Evolutionary conservation across 179 eudicot genomes (phyloP), one percentile per base, ranked within the genome.

Genomic region (Corrigiola litoralis): DNA sequence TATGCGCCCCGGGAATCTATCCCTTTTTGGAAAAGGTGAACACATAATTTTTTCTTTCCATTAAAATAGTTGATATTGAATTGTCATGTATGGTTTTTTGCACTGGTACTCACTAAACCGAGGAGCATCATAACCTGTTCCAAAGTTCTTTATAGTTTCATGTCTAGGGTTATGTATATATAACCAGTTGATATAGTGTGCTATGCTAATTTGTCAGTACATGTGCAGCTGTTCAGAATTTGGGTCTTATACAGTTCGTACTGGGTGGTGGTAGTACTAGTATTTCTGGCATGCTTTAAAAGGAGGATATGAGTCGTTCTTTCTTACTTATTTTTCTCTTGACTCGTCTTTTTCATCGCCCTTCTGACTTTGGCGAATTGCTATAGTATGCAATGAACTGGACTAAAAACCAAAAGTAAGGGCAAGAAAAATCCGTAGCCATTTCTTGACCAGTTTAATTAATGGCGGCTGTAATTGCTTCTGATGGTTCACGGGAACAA

Each of bases 1-100:
- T 94, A 90, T 71, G 82, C 75, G 25, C 85, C 87, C 63, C 97
- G 99, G 25, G 87, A 86, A 71, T 72, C 71, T 21, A 80, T 94
- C 62, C 54, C 97, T 34, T 90, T 94, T 61, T 94, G 72, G 87
- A 64, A 41, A 66, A 87, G 99, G 99, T 94, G 69, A 57, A n/a
- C n/a, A n/a, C n/a, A 77, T 60, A 17, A 44, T 31, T 23, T 62
- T 63, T 60, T 36, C 29, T 61, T 53, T 53, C 27, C 8, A 44
- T 11, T 45, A 12, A 56, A 25, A 2, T n/a, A 13, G 42, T 25
- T 16, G 42, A 41, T 9, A 21, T 61, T 44, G 31, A 24, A 23
- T 14, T 45, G 54, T 33, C 24, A 28, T 18, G 25, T 25, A 4
- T 42, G 10, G 21, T 27, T 10, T 61, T 17, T 32, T 61, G 67